Conservation (phyloP, 768 basidiomycete genomes). For the Boletus sp. region DNA sequence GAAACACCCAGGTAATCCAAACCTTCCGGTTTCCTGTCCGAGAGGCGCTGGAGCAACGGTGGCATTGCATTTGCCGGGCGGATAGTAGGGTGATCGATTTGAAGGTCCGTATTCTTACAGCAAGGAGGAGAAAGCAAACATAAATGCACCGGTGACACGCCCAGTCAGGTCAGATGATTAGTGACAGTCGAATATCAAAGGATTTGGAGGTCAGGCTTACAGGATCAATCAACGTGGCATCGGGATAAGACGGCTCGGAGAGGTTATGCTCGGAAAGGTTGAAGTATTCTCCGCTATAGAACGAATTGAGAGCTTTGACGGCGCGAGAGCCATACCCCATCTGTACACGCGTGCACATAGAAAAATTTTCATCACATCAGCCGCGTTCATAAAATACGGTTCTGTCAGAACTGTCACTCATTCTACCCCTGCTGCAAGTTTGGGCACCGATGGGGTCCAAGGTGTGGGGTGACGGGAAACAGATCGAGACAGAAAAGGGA, state of each 20-base stretch:
- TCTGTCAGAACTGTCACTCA: not conserved
- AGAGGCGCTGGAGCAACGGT: conserved; percentile 85
- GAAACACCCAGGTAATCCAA: conserved; percentile 96
- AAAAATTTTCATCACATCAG: conserved; percentile 2
- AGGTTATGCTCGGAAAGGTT: conserved; percentile 67
- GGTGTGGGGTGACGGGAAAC: not conserved
- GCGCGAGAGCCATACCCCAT: conserved; percentile 98
- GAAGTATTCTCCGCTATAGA: conserved; percentile 92
- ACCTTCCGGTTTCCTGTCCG: conserved; percentile 84
- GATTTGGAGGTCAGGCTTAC: conserved; percentile 28
- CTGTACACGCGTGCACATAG: conserved; percentile 36
- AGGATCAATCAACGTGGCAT: conserved; percentile 49
- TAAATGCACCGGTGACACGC: not conserved
- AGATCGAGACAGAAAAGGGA: not conserved
- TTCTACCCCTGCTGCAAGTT: not conserved
- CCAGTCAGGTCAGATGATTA: conserved; percentile 1
- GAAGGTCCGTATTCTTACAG: conserved; percentile 50
- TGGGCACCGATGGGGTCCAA: not conserved
- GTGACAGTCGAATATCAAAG: not conserved
- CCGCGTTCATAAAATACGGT: not conserved
- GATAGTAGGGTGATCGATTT: conserved; percentile 76
- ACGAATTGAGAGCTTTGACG: conserved; percentile 80
- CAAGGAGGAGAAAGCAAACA: not conserved
- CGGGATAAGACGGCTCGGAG: conserved; percentile 56
- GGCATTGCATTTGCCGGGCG: conserved; percentile 82